These are phyloP conservation scores for Pisolithus tinctorius DNA, from an alignment of 768 basidiomycete genomes.

Conservation along the genomic window DNA sequence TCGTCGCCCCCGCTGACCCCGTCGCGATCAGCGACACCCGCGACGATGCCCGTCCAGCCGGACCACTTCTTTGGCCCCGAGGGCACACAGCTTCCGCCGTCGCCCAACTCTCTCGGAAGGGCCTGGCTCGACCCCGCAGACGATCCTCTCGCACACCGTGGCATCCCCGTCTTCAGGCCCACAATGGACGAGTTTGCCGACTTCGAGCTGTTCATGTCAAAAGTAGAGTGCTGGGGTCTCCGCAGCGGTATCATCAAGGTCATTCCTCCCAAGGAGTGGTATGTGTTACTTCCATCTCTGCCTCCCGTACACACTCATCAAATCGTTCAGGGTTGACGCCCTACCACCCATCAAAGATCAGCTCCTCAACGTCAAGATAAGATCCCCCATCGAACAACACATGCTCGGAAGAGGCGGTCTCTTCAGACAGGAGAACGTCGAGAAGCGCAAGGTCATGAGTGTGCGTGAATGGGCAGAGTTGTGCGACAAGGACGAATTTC, in stretches of 20 bases:
- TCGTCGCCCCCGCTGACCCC: constrained; percentile 29
- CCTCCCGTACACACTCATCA: constrained; percentile 9
- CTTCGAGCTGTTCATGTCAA: constrained; percentile 87
- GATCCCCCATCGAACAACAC: constrained; percentile 88
- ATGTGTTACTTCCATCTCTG: constrained; percentile 23
- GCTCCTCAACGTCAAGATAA: constrained; percentile 70
- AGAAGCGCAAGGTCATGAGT: constrained; percentile 78
- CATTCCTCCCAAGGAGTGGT: constrained; percentile 94
- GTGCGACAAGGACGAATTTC: constrained; percentile 62
- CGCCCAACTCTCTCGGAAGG: constrained; percentile 56
- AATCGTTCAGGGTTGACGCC: constrained; percentile 50
- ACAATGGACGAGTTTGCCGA: constrained; percentile 86
- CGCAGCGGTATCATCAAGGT: constrained; percentile 93
- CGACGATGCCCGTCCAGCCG: constrained; percentile 50
- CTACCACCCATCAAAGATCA: constrained; percentile 70
- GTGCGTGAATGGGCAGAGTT: constrained; percentile 85
- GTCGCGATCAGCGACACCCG: constrained; percentile 48
- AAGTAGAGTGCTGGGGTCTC: constrained; percentile 84
- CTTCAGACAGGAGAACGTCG: constrained; percentile 87
- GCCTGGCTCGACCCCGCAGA: constrained; percentile 72
- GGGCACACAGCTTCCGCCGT: constrained; percentile 39
- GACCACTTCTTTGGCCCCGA: constrained; percentile 78
- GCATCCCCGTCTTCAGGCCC: constrained; percentile 96
- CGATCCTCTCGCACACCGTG: constrained; percentile 75
- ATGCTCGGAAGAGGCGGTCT: constrained; percentile 84